Evolutionary conservation across 805 yeast genomes (phyloP), one percentile per base, ranked within the genome.

Genomic region (Pichia eremophila): DNA sequence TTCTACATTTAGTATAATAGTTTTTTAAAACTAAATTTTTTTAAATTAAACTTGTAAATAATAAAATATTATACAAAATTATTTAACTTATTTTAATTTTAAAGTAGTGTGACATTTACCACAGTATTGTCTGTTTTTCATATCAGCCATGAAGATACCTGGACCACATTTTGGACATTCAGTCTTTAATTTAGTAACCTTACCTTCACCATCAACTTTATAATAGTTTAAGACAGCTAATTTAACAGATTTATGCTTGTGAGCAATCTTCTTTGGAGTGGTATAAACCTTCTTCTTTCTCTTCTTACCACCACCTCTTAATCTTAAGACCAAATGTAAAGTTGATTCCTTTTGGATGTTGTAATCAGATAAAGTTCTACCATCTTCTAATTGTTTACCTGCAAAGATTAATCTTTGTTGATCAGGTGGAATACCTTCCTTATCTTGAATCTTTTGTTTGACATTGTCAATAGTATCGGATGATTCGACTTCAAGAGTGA

Each of bases 221-320:
- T 90, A 93, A 93, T 91, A 93, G 71, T 95, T 89, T 74, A 93
- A 85, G 74, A 93, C 97, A 75, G 97, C 98, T 70, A 93, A 82
- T 86, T 93, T 93, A 77, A 86, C 87, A 83, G 91, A 93, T 87
- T 86, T 93, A 85, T 88, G 96, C 85, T 89, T 90, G 95, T 93
- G 98, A 79, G 78, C 87, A 79, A 93, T 87, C 85, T 90, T 95
- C 90, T 93, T 93, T 81, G 99, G 99, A 71, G 98, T 91, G 79
- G 98, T 91, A 91, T 91, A 93, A 72, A 89, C 97, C 95, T 91
- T 91, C 96, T 93, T 93, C 93, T 93, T 93, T 84, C 96, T 91
- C 93, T 93, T 93, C 87, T 90, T 93, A 81, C 96, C 96, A 64
- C 69, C 51, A 47, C 51, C 96, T 82, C 96, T 87, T 74, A 89